Base-by-base conservation (phyloP, 306 rosid species). In the Vigna trinervia region DNA sequence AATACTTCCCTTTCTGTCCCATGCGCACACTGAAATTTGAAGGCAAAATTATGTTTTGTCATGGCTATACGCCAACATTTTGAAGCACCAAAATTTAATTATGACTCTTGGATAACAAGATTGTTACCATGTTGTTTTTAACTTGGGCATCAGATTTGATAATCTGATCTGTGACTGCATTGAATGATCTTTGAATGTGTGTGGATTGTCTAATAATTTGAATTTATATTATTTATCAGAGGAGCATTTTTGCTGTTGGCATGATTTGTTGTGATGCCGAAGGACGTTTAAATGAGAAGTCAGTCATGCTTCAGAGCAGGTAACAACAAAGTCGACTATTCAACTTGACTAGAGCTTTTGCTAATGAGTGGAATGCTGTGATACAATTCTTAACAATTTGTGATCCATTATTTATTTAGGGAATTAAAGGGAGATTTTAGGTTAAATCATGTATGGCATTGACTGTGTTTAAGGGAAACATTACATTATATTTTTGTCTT, bases 241-340 rank as follows among this genome's bases (percentile, higher is more conserved):
- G 90, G 89, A 87, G 84, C 86, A 79, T 92, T 81, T 90, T 95
- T 84, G 67, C 96, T 6, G 92, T 88, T 57, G 98, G 98, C 84
- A 89, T 88, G 97, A 86, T 92, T 65, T 90, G 88, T 82, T 88
- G 93, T 85, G 98, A 95, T 36, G 97, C 92, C 51, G 98, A 92
- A 82, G 97, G 98, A 56, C 97, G 84, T 82, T 81, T 92, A 63
- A 95, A 95, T 0, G 98, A 92, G 82, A 95, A 95, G 81, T 90
- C 97, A 69, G 85, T 87, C 79, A 77, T 95, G 91, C 76, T 95
- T 83, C 98, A 92, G 76, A 85, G 92, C 97, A 95, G 97, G 98
- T 95, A 83, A 80, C 38, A 41, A 13, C 15, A 23, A 51, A 41
- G 62, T 46, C 10, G 32, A 59, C 26, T 65, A 66, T 66, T 74